These are phyloP conservation scores for Raddia distichophylla DNA, from an alignment of 176 grass and related monocot genomes.

Conservation along the genomic window DNA sequence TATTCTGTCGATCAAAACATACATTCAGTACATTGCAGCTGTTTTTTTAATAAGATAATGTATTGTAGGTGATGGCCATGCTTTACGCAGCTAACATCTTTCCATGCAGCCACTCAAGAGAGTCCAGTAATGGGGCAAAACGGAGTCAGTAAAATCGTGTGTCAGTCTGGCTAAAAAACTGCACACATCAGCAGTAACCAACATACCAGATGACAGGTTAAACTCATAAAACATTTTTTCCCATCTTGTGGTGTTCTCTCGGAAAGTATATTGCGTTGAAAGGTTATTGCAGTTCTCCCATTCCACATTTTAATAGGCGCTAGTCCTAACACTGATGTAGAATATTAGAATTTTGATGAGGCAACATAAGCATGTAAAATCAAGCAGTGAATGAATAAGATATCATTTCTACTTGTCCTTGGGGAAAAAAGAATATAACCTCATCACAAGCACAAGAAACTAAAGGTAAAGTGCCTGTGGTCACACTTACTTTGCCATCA, in stretches of 20 bases:
- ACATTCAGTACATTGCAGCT: background rate
- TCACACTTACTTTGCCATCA: slow-evolving; percentile 57
- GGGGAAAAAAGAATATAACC: background rate
- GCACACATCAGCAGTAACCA: background rate
- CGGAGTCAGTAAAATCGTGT: no score
- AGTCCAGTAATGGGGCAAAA: no score
- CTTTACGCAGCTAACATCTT: no score
- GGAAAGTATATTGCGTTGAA: background rate
- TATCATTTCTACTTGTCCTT: slow-evolving; percentile 10
- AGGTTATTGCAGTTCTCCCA: background rate
- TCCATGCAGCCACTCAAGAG: no score
- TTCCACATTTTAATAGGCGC: background rate
- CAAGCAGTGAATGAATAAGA: background rate
- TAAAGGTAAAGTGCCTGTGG: background rate
- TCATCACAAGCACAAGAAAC: slow-evolving; percentile 2
- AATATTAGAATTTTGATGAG: background rate
- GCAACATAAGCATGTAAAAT: background rate
- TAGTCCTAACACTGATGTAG: background rate
- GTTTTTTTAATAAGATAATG: no score
- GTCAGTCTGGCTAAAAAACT: background rate
- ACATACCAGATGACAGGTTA: background rate
- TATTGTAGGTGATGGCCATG: no score
- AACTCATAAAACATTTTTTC: background rate
- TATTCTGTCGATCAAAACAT: background rate
- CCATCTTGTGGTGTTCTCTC: background rate